phyloP scores from a whole-genome alignment of 768 basidiomycete genomes.

The Rhodotorula diobovata region DNA sequence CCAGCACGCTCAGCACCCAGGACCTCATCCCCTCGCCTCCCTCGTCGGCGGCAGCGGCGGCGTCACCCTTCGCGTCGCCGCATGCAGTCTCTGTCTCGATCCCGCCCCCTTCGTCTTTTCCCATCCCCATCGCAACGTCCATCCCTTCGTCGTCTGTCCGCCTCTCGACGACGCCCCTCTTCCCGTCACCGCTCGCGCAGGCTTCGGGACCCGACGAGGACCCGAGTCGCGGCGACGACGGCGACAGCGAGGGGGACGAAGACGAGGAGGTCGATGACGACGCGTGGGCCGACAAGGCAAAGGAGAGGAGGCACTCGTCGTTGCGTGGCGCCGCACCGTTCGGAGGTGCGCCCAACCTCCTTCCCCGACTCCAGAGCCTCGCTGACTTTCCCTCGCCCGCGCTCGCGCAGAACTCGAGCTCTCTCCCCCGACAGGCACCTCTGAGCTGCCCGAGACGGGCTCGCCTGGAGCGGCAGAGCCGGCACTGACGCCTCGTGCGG shows the following conservation, averaged over 20 bases:
- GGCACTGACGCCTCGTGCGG: constrained; percentile 13
- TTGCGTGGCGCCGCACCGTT: constrained; percentile 5
- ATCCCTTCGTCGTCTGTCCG: constrained; percentile 28
- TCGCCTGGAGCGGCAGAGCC: neutral
- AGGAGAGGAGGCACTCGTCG: neutral
- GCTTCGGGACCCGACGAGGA: constrained; percentile 26
- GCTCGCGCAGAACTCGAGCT: constrained; percentile 29
- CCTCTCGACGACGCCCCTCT: constrained; percentile 36
- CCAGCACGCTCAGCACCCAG: neutral
- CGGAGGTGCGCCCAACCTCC: constrained; percentile 30
- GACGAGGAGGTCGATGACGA: neutral
- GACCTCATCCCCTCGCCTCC: neutral
- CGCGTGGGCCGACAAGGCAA: neutral
- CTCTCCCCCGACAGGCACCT: constrained; percentile 2
- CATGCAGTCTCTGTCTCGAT: constrained; percentile 21
- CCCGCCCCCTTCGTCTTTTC: constrained; percentile 15
- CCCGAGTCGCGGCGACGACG: constrained; percentile 26
- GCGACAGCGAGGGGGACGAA: constrained; percentile 33
- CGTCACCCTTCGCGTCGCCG: neutral
- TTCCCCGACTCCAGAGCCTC: no score
- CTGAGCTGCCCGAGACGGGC: constrained; percentile 11
- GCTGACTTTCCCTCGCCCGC: no score
- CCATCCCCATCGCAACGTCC: constrained; percentile 25
- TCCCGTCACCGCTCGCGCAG: constrained; percentile 33
- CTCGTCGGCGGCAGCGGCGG: neutral